Base-by-base conservation (phyloP, 768 basidiomycete genomes). In the Pluteus cervinus region DNA sequence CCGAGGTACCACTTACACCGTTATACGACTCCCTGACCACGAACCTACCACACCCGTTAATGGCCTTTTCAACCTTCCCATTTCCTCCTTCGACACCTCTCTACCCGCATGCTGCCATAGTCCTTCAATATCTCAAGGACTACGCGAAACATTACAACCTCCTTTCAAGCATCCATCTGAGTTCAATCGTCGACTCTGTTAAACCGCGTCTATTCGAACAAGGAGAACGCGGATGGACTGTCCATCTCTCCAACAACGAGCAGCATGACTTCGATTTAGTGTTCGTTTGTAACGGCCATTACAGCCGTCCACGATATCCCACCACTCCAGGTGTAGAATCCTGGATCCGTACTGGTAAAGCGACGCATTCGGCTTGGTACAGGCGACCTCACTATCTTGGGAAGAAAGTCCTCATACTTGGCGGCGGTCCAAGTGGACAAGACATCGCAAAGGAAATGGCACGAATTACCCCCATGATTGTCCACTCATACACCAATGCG, bases 21-120 rank as follows among this genome's bases (percentile, higher is more conserved):
- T 50, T 87, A 7, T 91, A 91, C 49, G 81, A 89, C 49, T 81
- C 81, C 1, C 62, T 91, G 9, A 82, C 81, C n/a, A 81, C 87
- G 1, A 90, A 90, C 48, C 53, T 91, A 4, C 84, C 88, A 0
- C 83, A 89, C 46, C 81, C 81, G 1, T 41, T 80, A 33, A 90
- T 91, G 88, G 72, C 73, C 3, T 89, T 67, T 47, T 61, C 69
- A 1, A 70, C 69, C 31, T 78, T 74, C 49, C 50, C 67, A 1
- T 89, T 88, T 49, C 84, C 84, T 0, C 79, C 83, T 0, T 75
- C 72, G 2, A 88, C 86, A 0, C 68, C 79, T 1, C 63, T 88
- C 18, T 91, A 71, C 54, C 87, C 88, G 0, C 49, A 46, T 5
- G 84, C 86, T 2, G 45, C 65, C 0, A 60, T 61, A 5, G 83